These are phyloP conservation scores for Candida cerambycidarum DNA, from an alignment of 805 yeast genomes.

Conservation along the genomic window DNA sequence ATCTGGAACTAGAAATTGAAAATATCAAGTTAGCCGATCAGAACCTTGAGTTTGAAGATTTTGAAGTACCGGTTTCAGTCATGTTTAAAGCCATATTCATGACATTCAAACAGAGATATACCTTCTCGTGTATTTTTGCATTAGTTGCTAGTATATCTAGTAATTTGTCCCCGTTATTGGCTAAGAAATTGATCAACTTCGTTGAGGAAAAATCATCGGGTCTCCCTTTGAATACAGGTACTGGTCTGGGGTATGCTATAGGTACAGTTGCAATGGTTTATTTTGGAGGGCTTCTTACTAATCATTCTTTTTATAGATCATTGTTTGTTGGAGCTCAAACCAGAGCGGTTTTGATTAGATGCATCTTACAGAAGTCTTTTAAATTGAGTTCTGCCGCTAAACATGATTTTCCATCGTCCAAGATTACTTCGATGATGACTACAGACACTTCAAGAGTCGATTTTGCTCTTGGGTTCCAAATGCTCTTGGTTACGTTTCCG, in stretches of 20 bases:
- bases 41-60: slow-evolving; percentile 23
- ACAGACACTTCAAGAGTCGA: slow-evolving; percentile 82
- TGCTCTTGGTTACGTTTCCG: slow-evolving; percentile 63
- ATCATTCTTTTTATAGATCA: slow-evolving; percentile 64
- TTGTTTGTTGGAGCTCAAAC: slow-evolving; percentile 67
- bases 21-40: slow-evolving; percentile 3
- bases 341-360: slow-evolving; percentile 69
- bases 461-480: slow-evolving; percentile 66
- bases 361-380: slow-evolving; percentile 68
- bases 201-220: slow-evolving; percentile 31
- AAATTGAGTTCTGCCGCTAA: slow-evolving; percentile 56
- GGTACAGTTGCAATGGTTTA: slow-evolving; percentile 34
- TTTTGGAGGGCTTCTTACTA: slow-evolving; percentile 38
- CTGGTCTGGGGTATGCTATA: slow-evolving; percentile 42
- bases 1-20: slow-evolving; percentile 26
- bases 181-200: slow-evolving; percentile 35
- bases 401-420: slow-evolving; percentile 62
- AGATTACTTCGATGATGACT: slow-evolving; percentile 74
- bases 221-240: slow-evolving; percentile 24
- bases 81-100: slow-evolving; percentile 8
- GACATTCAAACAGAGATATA: slow-evolving; percentile 13
- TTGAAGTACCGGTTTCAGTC: slow-evolving; percentile 24
- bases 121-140: slow-evolving; percentile 27
- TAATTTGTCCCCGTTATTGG: slow-evolving; percentile 35
- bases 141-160: slow-evolving; percentile 27